Conservation (phyloP, 352 stramenopile genomes). For the Phytophthora agathidicida region DNA sequence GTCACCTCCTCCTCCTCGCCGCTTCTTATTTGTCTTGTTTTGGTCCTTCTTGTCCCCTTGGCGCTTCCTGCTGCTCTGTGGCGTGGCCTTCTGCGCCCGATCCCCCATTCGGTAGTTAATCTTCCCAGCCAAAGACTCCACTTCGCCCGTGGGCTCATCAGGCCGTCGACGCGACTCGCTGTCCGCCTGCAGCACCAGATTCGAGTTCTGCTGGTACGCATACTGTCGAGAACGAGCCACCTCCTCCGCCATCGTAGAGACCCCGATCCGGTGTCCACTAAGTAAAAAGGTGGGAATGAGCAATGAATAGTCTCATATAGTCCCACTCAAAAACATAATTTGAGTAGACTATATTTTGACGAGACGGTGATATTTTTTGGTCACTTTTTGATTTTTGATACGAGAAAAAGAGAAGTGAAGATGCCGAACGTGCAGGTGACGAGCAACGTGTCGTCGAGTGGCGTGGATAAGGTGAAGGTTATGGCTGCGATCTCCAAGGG, state of each 20-base stretch:
- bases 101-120: conserved; percentile 88
- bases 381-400: no score
- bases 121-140: conserved; percentile 83
- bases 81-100: conserved; percentile 69
- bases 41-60: conserved; percentile 7
- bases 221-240: conserved; percentile 91
- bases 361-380: no score
- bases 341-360: no score
- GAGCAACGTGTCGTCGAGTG: conserved; percentile 49
- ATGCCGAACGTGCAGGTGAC: conserved; percentile 65
- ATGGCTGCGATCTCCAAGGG: conserved; percentile 52
- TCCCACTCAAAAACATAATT: no score
- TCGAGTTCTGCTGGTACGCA: conserved; percentile 94
- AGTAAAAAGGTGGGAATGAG: no score
- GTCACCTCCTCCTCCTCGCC: conserved; percentile 44
- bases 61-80: conserved; percentile 46
- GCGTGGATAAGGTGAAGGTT: conserved; percentile 34
- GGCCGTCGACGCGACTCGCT: conserved; percentile 78
- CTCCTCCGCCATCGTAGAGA: conserved; percentile 90
- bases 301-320: no score
- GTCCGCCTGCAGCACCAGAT: conserved; percentile 94
- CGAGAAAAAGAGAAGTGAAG: conserved; percentile 1
- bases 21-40: conserved; percentile 65
- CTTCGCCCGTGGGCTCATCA: conserved; percentile 88
- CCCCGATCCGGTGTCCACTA: no score